Evolutionary conservation across 805 yeast genomes (phyloP), one percentile per base, ranked within the genome.

Genomic region (Brettanomyces sp.): DNA sequence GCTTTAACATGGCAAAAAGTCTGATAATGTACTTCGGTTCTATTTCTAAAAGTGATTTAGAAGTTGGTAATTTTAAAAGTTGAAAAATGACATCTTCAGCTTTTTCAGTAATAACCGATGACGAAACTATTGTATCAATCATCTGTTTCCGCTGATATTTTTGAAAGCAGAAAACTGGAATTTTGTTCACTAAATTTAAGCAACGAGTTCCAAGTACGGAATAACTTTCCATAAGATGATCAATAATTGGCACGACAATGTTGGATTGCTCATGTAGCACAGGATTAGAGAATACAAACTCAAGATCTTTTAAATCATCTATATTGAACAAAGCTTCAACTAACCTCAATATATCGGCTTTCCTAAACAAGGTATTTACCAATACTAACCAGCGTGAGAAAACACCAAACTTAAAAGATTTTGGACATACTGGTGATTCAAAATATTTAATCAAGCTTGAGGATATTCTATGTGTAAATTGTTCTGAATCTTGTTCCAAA

Each of bases 331-430:
- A 50, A 0, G 52, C n/a, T 0, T 49, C 39, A 1, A 72, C 55
- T 4, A 77, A 39, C 2, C 34, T 3, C 1, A 52, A 40, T 4
- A 74, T 52, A 5, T 66, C 58, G 0, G 60, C 55, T 12, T 39
- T 39, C 7, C 54, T 59, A 36, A 52, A 74, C 67, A 41, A 62
- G 50, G 5, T 47, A 41, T 52, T 76, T 66, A 37, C 72, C 45
- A 82, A 48, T 1, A 80, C 73, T 36, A 71, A 54, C 88, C 88
- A 83, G 53, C 86, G 74, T 8, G 54, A 50, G 44, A 80, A 68
- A 0, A 69, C 45, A 12, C 65, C 45, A 43, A 59, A 49, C 1
- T 45, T 44, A 1, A 22, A 5, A 1, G 45, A 18, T 2, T 57
- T 41, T 5, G 43, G 49, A 14, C 49, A 28, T 28, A 9, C 1